Base-by-base conservation (phyloP, 352 stramenopile genomes). In the Thalassiosira mediterranea region DNA sequence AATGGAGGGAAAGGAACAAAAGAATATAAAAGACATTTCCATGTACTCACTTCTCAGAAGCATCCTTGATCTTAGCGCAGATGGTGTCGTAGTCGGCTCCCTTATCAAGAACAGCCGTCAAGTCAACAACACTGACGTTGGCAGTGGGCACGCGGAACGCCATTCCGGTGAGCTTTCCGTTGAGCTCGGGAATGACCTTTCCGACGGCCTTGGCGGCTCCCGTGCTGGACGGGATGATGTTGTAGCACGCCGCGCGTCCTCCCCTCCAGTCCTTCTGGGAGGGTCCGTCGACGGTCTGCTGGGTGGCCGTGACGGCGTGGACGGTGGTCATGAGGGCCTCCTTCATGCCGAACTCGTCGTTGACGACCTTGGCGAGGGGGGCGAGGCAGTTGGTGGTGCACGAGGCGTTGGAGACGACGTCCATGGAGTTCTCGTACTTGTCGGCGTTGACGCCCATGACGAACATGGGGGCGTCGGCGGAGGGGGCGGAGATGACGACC, bases 311-410 rank as follows among this genome's bases (percentile, higher is more conserved):
- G 62, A 97, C 94, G 64, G 96, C 95, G 87, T 99, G 96, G 62
- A 99, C 96, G n/a, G 97, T 99, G 75, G 96, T 98, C 96, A 99
- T 98, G 26, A 98, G 89, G 75, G 94, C 97, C 76, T 98, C 95
- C 75, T 95, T 91, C 84, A 99, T 97, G 75, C 96, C 97, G 73
- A 98, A 99, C 60, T 95, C 94, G 76, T 99, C 96, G 88, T 99
- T 89, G 76, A 99, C 93, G 58, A 98, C 95, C 93, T 99, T 99
- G 62, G 97, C 97, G 34, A 99, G 77, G 40, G 97, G 97, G 59
- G 96, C 96, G 70, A 99, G 90, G 84, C 96, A 98, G 94, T 99
- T 99, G 71, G 97, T 99, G 63, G 97, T 99, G 91, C 97, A 99
- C 62, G 96, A 98, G 26, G 97, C 97, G 88, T 98, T 98, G 77